Evolutionary conservation across 73 alveolate genomes (phyloP), one percentile per base, ranked within the genome.

Genomic region (Durusdinium trenchii): DNA sequence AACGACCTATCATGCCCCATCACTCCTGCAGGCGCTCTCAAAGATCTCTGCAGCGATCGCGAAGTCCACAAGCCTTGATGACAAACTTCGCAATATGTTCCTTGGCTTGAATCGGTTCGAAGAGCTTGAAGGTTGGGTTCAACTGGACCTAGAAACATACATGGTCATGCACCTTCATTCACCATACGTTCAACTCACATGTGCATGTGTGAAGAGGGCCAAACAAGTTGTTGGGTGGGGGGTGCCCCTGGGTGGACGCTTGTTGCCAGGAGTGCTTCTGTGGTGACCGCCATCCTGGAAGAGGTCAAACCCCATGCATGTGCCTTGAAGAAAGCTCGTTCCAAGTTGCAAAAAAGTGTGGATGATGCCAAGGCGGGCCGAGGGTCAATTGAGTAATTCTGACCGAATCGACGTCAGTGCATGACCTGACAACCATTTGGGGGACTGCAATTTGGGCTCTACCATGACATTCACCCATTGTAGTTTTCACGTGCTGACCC

Each of bases 21-120:
- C 76, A 5, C 6, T 35, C 76, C 16, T 62, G 76, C 40, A 62
- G 76, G 76, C 76, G 16, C 76, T 62, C 40, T 62, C 76, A 9
- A 62, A 62, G 76, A 62, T 62, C 76, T 26, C 18, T 62, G 76
- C 76, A 6, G 40, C 16, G 76, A 62, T 62, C 32, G 76, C 76
- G 43, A 62, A 62, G 32, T 35, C 40, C 36, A 3, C 76, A 9
- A 62, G 43, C 76, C 16, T 62, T 40, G 76, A 62, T 62, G 76
- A 62, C 76, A 62, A 62, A 62, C 76, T 62, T 62, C 76, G 76
- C 16, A 62, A 62, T 40, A 62, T 62, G 76, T 40, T 62, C 76
- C 76, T 62, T 62, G 76, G 76, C 32, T 62, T 62, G 16, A 20
- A 54, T 54, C 30, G 67, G 30, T 54, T 20, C 10, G 67, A 14